Conservation (phyloP, 179 eudicot genomes). For the Beta lomatogona region DNA sequence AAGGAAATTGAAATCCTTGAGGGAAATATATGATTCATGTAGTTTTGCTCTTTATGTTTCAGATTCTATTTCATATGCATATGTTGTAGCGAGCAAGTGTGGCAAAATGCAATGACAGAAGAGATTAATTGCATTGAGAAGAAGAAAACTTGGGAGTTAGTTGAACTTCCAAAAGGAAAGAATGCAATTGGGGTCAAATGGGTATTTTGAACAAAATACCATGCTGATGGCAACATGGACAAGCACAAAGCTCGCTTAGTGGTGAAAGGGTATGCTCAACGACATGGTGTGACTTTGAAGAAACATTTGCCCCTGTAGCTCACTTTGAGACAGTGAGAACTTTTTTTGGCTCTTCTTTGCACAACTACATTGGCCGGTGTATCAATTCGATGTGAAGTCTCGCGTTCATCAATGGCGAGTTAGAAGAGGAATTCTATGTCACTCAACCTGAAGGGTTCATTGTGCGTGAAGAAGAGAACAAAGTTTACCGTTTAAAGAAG, state of each 20-base stretch:
- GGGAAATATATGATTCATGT: neutral
- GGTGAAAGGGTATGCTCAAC: neutral
- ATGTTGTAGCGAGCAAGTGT: neutral
- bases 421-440: slow-evolving; percentile 2
- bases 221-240: neutral
- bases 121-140: too few relatives aligned
- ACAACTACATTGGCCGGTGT: neutral
- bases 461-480: neutral
- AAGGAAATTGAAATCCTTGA: neutral
- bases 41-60: neutral
- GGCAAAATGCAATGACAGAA: neutral
- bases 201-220: neutral
- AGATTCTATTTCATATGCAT: neutral
- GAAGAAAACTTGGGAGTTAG: too few relatives aligned
- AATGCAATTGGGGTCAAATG: too few relatives aligned
- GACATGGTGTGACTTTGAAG: neutral
- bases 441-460: slow-evolving; percentile 5
- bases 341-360: neutral
- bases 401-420: too few relatives aligned
- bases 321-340: neutral
- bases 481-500: neutral
- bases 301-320: neutral
- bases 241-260: neutral
- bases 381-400: neutral
- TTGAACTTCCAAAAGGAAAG: too few relatives aligned